A percentile compares a stretch with the other conserved stretches of the same genome.
These are phyloP conservation scores for Glebionis coronaria DNA, from an alignment of 129 eudicot genomes.

Conservation along the genomic window DNA sequence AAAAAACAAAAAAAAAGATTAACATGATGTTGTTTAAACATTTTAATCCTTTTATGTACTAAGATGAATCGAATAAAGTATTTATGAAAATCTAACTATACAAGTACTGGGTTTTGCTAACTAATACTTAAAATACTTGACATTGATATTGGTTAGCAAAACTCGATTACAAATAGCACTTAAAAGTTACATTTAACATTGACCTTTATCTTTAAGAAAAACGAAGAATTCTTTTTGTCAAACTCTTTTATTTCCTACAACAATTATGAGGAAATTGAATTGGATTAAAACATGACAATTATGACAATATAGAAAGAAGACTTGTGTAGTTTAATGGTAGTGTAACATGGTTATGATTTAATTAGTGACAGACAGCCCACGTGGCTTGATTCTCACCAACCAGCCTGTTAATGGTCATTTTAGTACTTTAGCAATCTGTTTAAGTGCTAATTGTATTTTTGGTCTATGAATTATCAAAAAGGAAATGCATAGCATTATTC, in stretches of 20 bases:
- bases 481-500: slow-evolving; percentile 27
- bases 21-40: not conserved
- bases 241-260: no score
- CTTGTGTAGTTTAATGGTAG: slow-evolving; percentile 20
- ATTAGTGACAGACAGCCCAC: slow-evolving; percentile 40
- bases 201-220: no score
- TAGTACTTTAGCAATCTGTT: slow-evolving; percentile 26
- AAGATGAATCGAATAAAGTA: no score
- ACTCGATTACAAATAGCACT: no score
- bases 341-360: slow-evolving; percentile 40
- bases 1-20: no score
- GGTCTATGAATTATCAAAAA: slow-evolving; percentile 7
- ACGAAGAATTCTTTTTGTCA: no score
- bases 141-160: no score
- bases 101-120: no score
- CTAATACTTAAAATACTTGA: no score
- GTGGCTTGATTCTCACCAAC: slow-evolving; percentile 44
- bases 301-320: slow-evolving; percentile 12
- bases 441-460: slow-evolving; percentile 1
- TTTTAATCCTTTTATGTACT: not conserved
- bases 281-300: not conserved
- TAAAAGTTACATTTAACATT: no score
- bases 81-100: no score
- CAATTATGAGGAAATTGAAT: not conserved
- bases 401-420: slow-evolving; percentile 48